Base-by-base conservation (phyloP, 352 stramenopile species). In the Globisporangium solare region DNA sequence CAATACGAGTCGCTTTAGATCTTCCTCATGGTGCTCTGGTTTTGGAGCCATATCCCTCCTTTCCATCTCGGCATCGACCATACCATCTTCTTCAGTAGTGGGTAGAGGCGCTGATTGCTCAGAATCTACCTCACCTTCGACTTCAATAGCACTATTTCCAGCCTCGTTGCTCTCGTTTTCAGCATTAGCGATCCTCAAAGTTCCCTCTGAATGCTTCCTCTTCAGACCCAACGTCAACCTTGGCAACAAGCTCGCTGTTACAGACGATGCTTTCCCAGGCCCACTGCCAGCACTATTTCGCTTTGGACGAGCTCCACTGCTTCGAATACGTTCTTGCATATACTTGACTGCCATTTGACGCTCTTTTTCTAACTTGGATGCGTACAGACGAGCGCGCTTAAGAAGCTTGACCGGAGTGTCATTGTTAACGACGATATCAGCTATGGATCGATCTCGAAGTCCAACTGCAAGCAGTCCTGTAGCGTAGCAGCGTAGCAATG, bases 361-460 rank as follows among this genome's bases (percentile, higher is more conserved):
- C 42, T 92, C 81, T 37, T 73, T 74, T 41, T 92, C 82, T 27
- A 94, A 57, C 45, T 91, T 91, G 8, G 78, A 87, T 15, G 84
- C 84, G 45, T 86, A 94, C 55, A 91, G 74, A 6, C 80, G 70
- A 12, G 80, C 79, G 24, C 84, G 67, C 56, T 87, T 86, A 8
- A 94, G 63, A 48, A 94, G 70, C 32, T 85, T 91, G 17, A 89
- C 55, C 0, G 82, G 64, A 0, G 78, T 88, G 8, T 90, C 84
- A 21, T 83, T 85, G 67, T 94, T 94, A 27, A 94, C 84, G 27
- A 94, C 80, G 4, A 81, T 79, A 46, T 92, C 82, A 1, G 84
- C 84, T 52, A 92, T 67, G 5, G 82, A 92, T 24, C 84, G 82
- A 46, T 94, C 84, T n/a, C 84, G 70, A 0, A 94, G 57, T 7